phyloP scores from a whole-genome alignment of 208 protist genomes.

The Trypanosoma cruzi region DNA sequence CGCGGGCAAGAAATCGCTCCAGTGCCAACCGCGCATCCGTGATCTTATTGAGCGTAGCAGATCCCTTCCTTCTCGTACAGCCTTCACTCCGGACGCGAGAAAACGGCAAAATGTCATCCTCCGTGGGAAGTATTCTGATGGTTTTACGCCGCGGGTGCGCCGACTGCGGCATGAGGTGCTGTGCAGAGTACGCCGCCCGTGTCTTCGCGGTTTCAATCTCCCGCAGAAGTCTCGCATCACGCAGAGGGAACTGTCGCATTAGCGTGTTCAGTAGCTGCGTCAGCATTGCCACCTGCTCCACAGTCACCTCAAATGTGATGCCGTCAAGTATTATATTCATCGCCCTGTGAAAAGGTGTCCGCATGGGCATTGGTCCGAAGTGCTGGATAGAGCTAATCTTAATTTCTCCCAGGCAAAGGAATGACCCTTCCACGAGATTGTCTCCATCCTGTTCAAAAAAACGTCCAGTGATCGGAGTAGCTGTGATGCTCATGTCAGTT shows the following conservation, averaged over 20 bases:
- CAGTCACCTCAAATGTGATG: constrained; percentile 51
- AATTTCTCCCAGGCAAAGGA: constrained; percentile 59
- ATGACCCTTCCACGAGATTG: constrained; percentile 10
- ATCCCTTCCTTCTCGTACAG: background rate
- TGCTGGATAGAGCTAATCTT: constrained; percentile 57
- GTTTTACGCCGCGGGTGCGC: background rate
- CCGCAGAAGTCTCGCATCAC: constrained; percentile 56
- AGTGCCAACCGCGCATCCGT: constrained; percentile 12
- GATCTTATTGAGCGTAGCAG: background rate
- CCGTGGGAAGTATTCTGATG: background rate
- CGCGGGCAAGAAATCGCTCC: constrained; percentile 5
- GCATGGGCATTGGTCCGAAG: constrained; percentile 76
- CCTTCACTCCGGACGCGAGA: background rate
- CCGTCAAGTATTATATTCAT: constrained; percentile 58
- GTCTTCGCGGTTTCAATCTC: constrained; percentile 59
- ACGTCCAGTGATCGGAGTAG: constrained; percentile 58
- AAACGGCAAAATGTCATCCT: background rate
- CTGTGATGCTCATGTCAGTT: constrained; percentile 53
- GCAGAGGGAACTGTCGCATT: constrained; percentile 43
- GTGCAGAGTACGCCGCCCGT: constrained; percentile 57
- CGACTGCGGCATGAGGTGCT: constrained; percentile 33
- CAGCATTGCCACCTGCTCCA: constrained; percentile 60
- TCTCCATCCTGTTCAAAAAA: constrained; percentile 21
- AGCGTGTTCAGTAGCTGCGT: constrained; percentile 42
- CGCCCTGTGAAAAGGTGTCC: constrained; percentile 68